Conservation (phyloP, 1,284 basidiomycete genomes). For the Paramarasmius palmivorus region DNA sequence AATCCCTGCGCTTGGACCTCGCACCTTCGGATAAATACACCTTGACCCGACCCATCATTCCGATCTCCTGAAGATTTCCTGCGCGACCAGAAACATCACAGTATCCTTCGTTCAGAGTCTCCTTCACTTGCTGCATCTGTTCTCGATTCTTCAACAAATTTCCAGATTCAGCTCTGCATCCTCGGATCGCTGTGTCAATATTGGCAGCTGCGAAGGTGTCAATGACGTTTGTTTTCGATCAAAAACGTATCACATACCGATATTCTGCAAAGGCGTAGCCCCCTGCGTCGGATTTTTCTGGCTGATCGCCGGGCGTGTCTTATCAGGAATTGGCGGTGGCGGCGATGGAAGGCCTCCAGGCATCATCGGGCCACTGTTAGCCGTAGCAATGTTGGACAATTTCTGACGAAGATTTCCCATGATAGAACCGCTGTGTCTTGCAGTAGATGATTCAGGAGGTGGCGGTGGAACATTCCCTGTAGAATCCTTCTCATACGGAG, state of each 20-base stretch:
- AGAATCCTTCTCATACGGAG: background rate
- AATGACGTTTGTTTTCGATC: background rate
- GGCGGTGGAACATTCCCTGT: background rate
- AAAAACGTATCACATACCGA: conserved; percentile 41
- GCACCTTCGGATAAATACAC: conserved; percentile 72
- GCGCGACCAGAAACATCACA: conserved; percentile 77
- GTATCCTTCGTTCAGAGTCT: conserved; percentile 77
- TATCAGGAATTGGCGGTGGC: conserved; percentile 1
- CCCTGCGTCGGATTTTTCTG: conserved; percentile 14
- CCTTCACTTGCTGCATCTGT: conserved; percentile 73
- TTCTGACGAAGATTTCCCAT: background rate
- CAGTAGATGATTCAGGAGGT: background rate
- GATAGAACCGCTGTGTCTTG: background rate
- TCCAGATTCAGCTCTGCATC: conserved; percentile 71
- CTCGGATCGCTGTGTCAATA: conserved; percentile 76
- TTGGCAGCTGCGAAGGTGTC: conserved; percentile 50
- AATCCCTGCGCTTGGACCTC: conserved; percentile 3
- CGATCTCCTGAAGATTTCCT: conserved; percentile 63
- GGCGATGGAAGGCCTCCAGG: conserved; percentile 9
- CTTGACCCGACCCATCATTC: conserved; percentile 65
- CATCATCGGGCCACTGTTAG: background rate
- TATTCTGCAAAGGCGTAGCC: conserved; percentile 61
- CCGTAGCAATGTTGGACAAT: background rate
- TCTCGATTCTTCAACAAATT: conserved; percentile 64
- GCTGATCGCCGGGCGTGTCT: conserved; percentile 1